These are phyloP conservation scores for Wickerhamomyces sydowiorum DNA, from an alignment of 805 yeast genomes.

Conservation along the genomic window DNA sequence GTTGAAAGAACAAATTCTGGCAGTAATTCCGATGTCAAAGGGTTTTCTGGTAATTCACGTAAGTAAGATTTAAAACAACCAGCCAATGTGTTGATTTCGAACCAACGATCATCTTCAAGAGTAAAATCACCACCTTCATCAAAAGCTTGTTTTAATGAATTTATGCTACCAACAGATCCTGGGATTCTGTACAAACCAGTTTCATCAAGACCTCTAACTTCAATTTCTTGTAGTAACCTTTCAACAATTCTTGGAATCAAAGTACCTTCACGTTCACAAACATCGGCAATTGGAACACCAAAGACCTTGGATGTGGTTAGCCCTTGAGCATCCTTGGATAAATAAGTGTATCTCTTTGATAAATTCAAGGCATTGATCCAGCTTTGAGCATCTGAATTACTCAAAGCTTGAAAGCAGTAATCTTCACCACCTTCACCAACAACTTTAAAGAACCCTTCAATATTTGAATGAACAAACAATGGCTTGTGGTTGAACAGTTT, in stretches of 20 bases:
- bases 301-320: slow-evolving; percentile 51
- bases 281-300: slow-evolving; percentile 77
- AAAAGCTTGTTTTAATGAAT: slow-evolving; percentile 46
- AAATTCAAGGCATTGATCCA: slow-evolving; percentile 54
- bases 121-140: slow-evolving; percentile 43
- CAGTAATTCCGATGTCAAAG: slow-evolving; percentile 63
- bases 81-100: slow-evolving; percentile 81
- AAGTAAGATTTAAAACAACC: slow-evolving; percentile 81
- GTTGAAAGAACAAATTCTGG: too few species aligned
- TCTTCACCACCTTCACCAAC: slow-evolving; percentile 45
- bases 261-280: slow-evolving; percentile 67
- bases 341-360: slow-evolving; percentile 35
- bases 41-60: slow-evolving; percentile 82
- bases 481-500: slow-evolving; percentile 37
- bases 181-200: slow-evolving; percentile 83
- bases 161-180: slow-evolving; percentile 55
- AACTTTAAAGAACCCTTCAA: slow-evolving; percentile 37
- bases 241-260: slow-evolving; percentile 62
- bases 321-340: slow-evolving; percentile 34
- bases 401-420: slow-evolving; percentile 60
- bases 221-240: slow-evolving; percentile 67
- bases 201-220: slow-evolving; percentile 81
- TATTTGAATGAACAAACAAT: slow-evolving; percentile 29
- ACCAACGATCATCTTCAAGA: slow-evolving; percentile 52
- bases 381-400: slow-evolving; percentile 56